These are phyloP conservation scores for Rhodotorula paludigena DNA, from an alignment of 768 basidiomycete species.

Conservation along the genomic window DNA sequence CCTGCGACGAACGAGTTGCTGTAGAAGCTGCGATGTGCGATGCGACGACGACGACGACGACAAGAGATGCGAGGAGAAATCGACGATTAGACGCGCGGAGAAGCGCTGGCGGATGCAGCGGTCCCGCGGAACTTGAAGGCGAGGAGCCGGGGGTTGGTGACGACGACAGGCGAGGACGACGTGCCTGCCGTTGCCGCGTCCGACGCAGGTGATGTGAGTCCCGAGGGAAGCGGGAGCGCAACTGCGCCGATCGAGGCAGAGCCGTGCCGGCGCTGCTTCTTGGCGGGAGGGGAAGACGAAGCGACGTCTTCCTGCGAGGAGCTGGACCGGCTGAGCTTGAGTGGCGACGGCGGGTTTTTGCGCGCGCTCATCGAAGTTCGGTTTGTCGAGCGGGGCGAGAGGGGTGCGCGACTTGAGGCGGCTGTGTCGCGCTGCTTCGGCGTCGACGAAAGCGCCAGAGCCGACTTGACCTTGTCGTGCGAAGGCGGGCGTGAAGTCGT, in stretches of 20 bases:
- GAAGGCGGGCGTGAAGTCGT: constrained; percentile 9
- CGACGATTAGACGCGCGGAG: too few species aligned
- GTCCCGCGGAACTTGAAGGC: constrained; percentile 14
- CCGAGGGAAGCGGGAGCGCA: neutral
- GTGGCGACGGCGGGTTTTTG: neutral
- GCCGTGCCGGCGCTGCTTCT: constrained; percentile 14
- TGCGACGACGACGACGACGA: too few species aligned
- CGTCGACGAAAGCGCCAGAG: neutral
- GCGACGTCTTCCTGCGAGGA: neutral
- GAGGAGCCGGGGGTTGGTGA: constrained; percentile 28
- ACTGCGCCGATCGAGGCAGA: neutral
- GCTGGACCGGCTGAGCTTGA: neutral
- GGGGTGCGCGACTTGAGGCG: constrained; percentile 2
- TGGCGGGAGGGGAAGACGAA: neutral
- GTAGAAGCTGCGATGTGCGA: too few species aligned
- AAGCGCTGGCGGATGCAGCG: too few species aligned
- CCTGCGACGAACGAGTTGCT: too few species aligned
- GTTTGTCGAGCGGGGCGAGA: constrained; percentile 15
- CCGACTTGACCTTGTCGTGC: neutral
- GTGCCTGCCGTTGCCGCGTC: neutral
- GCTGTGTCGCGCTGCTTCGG: neutral
- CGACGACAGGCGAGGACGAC: constrained; percentile 14
- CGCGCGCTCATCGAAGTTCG: neutral
- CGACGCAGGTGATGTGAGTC: too few species aligned
- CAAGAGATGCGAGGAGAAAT: too few species aligned